A percentile compares a stretch with the other conserved stretches of the same genome.
Conservation (phyloP, 805 yeast genomes). For the Saccharomyces jurei region DNA sequence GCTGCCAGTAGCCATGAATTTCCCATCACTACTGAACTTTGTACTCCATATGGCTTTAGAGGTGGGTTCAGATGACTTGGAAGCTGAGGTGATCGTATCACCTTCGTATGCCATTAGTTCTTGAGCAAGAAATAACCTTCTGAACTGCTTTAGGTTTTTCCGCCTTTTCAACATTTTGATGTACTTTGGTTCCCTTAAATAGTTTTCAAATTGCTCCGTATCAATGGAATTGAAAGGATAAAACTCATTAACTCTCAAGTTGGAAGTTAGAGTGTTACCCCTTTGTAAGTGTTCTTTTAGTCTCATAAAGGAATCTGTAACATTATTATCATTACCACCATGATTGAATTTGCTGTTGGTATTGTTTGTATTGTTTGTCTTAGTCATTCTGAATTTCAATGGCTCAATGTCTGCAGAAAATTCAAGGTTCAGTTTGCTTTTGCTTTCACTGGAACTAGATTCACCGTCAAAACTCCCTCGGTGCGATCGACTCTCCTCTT, state of each 20-base stretch:
- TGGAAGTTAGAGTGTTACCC: not conserved
- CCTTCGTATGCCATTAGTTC: constrained; percentile 36
- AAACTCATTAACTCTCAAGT: not conserved
- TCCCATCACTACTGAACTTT: constrained; percentile 73
- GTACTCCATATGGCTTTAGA: constrained; percentile 57
- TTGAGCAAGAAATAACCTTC: constrained; percentile 57
- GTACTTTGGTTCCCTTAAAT: constrained; percentile 46
- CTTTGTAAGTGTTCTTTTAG: constrained; percentile 13
- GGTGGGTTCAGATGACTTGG: constrained; percentile 3
- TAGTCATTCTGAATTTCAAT: constrained; percentile 17
- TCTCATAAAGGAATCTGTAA: constrained; percentile 7
- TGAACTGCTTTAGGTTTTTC: constrained; percentile 38
- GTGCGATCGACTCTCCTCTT: not conserved
- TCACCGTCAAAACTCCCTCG: not conserved
- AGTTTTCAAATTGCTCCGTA: constrained; percentile 34
- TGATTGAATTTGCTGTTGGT: not conserved
- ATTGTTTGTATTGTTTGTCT: not conserved
- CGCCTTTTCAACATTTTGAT: constrained; percentile 42
- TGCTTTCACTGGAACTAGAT: not conserved
- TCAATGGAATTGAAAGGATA: constrained; percentile 16
- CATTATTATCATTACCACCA: constrained; percentile 3
- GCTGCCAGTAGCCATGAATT: constrained; percentile 77
- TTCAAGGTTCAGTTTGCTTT: constrained; percentile 1
- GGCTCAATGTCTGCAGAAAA: constrained; percentile 22
- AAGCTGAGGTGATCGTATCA: constrained; percentile 3